Evolutionary conservation across 805 yeast species (phyloP), one percentile per base, ranked within the genome.

Genomic region (Tetrapisispora arboricola): DNA sequence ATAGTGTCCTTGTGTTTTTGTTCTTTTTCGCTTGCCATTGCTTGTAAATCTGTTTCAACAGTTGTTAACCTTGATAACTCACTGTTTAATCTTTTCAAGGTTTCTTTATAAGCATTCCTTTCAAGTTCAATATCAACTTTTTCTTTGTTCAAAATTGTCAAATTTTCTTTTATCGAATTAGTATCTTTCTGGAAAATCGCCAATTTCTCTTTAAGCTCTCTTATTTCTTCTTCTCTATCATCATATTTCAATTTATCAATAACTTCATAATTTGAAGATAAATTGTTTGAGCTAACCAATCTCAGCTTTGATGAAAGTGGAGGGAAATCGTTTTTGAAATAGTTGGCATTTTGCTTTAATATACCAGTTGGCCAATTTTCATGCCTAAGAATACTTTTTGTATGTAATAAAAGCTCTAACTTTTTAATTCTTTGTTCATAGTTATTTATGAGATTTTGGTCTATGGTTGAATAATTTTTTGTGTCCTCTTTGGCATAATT

Each of bases 401-500:
- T 85, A 55, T 86, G 92, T 13, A 87, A 62, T 29, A 86, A 60
- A 41, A 75, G 80, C 50, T 87, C 96, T 39, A 90, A 68, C 49
- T 82, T 82, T 46, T 75, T 76, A 31, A 90, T 84, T 40, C 95
- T 66, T 10, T 74, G 60, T 55, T 80, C 80, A 47, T 86, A 80
- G 7, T 21, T 21, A n/a, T 22, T 32, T 13, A 32, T 32, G 2
- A 32, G 7, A 15, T 32, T 21, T 20, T 32, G 36, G 15, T 32
- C 26, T 7, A 13, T 15, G 3, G 4, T 9, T 3, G 16, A 21
- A 21, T 21, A n/a, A 3, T n/a, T 12, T 4, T 21, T 6, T 4
- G 9, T 6, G 4, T 32, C 36, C 10, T 6, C 11, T n/a, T n/a
- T 3, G 13, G 15, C 3, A 13, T 15, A 6, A 11, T 21, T n/a